Conservation (phyloP, 2,329 filamentous ascomycete genomes). For the Epichloe typhina region DNA sequence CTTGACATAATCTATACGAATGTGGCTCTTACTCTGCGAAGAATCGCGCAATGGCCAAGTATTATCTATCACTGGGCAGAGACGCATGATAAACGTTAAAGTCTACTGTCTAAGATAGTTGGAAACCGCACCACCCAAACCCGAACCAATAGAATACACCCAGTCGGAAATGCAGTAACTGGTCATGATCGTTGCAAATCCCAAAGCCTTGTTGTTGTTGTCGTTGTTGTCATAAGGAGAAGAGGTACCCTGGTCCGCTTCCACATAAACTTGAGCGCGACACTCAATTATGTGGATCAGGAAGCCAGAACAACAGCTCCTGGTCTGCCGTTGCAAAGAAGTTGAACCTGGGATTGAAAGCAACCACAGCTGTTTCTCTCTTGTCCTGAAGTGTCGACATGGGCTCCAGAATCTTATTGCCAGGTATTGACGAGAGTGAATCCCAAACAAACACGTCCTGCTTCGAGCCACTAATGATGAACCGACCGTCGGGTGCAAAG, state of each 20-base stretch:
- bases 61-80: no score
- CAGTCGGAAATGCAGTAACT: neutral
- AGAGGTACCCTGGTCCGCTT: neutral
- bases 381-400: conserved; percentile 51
- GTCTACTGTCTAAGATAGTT: no score
- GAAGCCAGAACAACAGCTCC: conserved; percentile 68
- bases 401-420: conserved; percentile 49
- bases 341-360: conserved; percentile 85
- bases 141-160: neutral
- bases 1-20: no score
- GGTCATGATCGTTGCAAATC: neutral
- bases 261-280: no score
- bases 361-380: conserved; percentile 60
- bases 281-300: conserved; percentile 40
- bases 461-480: conserved; percentile 66
- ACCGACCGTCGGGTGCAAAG: conserved; percentile 81
- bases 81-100: no score
- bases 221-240: neutral
- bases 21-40: no score
- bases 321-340: conserved; percentile 82
- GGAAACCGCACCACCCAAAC: neutral
- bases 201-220: neutral
- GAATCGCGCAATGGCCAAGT: no score
- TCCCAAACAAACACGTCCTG: conserved; percentile 81
- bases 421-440: conserved; percentile 41